phyloP scores from a whole-genome alignment of 352 stramenopile genomes.

The Paralagenidium karlingii region DNA sequence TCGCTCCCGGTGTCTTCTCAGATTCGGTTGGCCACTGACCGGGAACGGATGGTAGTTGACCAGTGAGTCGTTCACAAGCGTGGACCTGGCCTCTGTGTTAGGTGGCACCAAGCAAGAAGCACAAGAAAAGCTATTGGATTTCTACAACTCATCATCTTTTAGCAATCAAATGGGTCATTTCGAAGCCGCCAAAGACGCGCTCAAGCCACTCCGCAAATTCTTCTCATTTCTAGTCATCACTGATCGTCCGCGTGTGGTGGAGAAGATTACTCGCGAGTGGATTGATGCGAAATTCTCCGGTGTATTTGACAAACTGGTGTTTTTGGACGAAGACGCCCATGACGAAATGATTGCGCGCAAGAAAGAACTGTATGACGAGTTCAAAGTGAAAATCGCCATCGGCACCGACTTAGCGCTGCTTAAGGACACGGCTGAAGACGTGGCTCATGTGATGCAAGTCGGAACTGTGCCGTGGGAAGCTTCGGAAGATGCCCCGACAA shows the following conservation, averaged over 20 bases:
- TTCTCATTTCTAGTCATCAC: constrained; percentile 55
- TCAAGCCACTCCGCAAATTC: constrained; percentile 42
- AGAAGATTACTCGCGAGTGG: constrained; percentile 66
- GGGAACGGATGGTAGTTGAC: too few relatives aligned
- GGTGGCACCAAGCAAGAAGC: constrained; percentile 6
- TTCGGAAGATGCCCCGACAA: constrained; percentile 5
- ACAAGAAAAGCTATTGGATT: constrained; percentile 19
- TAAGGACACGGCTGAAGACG: constrained; percentile 7
- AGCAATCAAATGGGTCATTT: background rate
- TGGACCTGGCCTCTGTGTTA: constrained; percentile 22
- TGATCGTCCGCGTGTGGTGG: constrained; percentile 33
- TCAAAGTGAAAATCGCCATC: constrained; percentile 49
- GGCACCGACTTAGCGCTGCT: constrained; percentile 20
- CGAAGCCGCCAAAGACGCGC: constrained; percentile 13
- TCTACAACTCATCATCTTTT: constrained; percentile 39
- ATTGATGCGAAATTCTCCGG: constrained; percentile 41
- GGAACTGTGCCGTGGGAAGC: constrained; percentile 29
- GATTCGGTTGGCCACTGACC: too few relatives aligned
- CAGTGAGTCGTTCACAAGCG: too few relatives aligned
- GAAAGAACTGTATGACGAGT: constrained; percentile 43
- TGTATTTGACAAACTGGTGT: constrained; percentile 66
- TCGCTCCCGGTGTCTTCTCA: too few relatives aligned
- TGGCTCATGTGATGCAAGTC: background rate
- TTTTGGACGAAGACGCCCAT: constrained; percentile 30
- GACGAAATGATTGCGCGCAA: constrained; percentile 30